Evolutionary conservation across 371 early-diverging fungal species (phyloP), one percentile per base, ranked within the genome.

Genomic region (Zychaea mexicana): DNA sequence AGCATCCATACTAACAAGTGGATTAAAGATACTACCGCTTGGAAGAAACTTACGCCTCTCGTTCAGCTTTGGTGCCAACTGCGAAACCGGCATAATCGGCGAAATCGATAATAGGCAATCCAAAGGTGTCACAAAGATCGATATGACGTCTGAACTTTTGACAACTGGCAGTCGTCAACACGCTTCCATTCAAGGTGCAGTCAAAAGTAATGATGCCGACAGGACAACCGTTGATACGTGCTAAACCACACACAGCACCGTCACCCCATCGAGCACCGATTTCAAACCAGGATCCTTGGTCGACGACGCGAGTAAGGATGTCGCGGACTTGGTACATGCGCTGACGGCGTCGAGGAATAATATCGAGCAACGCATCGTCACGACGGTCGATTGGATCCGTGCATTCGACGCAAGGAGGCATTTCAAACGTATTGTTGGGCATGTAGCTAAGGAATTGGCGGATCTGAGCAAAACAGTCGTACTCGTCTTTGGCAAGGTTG

Each of bases 81-180:
- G 78, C 66, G 57, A 78, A 81, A 5, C 78, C 81, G 30, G 81
- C 78, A 66, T 81, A 76, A 62, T 78, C 81, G 4, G 78, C 78
- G 68, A 81, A 76, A 46, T 78, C 76, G 8, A 81, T 42, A 22
- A 81, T 66, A 6, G 81, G 78, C 7, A 81, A 55, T 28, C 78
- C 81, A 65, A 81, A 81, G 2, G 73, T 72, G 39, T 81, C 76
- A 59, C 78, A 78, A 17, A 81, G 55, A 66, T 81, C 78, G 54
- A 78, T 78, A 33, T 78, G 81, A 9, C 78, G 62, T 53, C 81
- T 70, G 39, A 81, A 78, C 54, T 81, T 81, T 49, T 74, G 70
- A 31, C 73, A 74, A 21, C 75, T 74, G 0, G 72, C 66, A 13
- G 74, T 59, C 1, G 74, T 70, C 31, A 81, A 67, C 6, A 76